Base-by-base conservation (phyloP, 2,329 filamentous ascomycete species). In the Exophiala xenobiotica region DNA sequence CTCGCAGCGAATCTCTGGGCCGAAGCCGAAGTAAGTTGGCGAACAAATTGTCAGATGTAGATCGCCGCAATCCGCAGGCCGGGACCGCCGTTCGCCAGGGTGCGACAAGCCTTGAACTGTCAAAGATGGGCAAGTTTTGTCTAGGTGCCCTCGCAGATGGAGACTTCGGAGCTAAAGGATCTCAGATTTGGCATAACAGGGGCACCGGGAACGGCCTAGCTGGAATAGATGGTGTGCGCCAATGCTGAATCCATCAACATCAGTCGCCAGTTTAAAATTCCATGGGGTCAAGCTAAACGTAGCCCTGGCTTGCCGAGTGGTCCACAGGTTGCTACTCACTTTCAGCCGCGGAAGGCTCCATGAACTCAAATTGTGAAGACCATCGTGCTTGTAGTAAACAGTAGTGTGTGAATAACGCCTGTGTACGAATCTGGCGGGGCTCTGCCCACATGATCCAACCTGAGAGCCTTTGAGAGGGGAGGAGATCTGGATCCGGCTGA, bases 21-120 rank as follows among this genome's bases (percentile, higher is more conserved):
- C 52, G 44, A 48, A 53, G 29, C 38, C 23, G 19, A 39, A 16
- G 50, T 33, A 31, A 43, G 35, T 46, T 37, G 41, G 37, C 26
- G 29, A 42, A 51, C 45, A 23, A 40, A 40, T n/a, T 40, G 51
- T 53, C 55, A 54, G 55, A 58, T 53, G 55, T 49, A 55, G 55
- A 58, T 58, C 55, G 55, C 49, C 52, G 52, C 46, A 42, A 37
- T 51, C 52, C 52, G 43, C 49, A 49, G 46, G 49, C 46, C 55
- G 52, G 52, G 42, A 46, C 45, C 39, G 51, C 55, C 51, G 51
- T 53, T 53, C 49, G 52, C 41, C 49, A 53, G 49, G 29, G 41
- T 42, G 51, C 49, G 46, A 40, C 38, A 24, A 23, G 38, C 7
- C 38, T 40, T 23, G 43, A 29, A 43, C 24, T 22, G 29, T 38